phyloP scores from a whole-genome alignment of 306 rosid genomes.

The Begonia fuchsioides region DNA sequence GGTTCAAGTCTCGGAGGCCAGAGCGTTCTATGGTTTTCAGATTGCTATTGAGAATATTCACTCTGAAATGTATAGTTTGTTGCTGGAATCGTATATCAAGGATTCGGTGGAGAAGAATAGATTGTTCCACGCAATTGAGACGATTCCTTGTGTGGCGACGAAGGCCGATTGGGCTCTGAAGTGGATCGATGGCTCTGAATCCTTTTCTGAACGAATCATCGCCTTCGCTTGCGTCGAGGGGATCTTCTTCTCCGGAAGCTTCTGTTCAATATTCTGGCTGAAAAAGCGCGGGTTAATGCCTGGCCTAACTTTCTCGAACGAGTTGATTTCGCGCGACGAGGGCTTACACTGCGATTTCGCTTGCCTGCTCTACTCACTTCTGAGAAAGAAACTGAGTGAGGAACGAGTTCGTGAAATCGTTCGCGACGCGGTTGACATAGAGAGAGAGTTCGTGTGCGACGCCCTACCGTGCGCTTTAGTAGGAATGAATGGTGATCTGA shows the following conservation, averaged over 20 bases:
- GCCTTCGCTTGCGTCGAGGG: slow-evolving; percentile 88
- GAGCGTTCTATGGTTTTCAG: slow-evolving; percentile 88
- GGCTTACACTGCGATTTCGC: slow-evolving; percentile 81
- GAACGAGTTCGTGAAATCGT: slow-evolving; percentile 49
- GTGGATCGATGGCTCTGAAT: slow-evolving; percentile 36
- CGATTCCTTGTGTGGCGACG: slow-evolving; percentile 48
- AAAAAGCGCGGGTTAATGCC: slow-evolving; percentile 88
- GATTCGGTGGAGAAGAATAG: slow-evolving; percentile 39
- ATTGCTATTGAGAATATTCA: slow-evolving; percentile 84
- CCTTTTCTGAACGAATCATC: slow-evolving; percentile 38
- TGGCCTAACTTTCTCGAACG: slow-evolving; percentile 67
- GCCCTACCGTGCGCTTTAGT: slow-evolving; percentile 74
- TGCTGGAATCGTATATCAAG: slow-evolving; percentile 60
- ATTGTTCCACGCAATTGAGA: slow-evolving; percentile 53
- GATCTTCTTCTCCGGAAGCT: slow-evolving; percentile 78
- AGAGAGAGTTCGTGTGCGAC: slow-evolving; percentile 69
- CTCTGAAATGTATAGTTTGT: slow-evolving; percentile 78
- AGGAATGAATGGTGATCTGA: slow-evolving; percentile 65
- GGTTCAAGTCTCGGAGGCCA: slow-evolving; percentile 61
- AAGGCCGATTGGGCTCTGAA: slow-evolving; percentile 65
- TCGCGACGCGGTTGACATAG: slow-evolving; percentile 50
- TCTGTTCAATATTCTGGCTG: slow-evolving; percentile 76
- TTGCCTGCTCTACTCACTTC: slow-evolving; percentile 39
- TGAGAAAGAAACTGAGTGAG: slow-evolving; percentile 31
- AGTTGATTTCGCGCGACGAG: slow-evolving; percentile 73